These are phyloP conservation scores for Colletotrichum somersetense DNA, from an alignment of 2,329 filamentous ascomycete genomes.

Conservation along the genomic window DNA sequence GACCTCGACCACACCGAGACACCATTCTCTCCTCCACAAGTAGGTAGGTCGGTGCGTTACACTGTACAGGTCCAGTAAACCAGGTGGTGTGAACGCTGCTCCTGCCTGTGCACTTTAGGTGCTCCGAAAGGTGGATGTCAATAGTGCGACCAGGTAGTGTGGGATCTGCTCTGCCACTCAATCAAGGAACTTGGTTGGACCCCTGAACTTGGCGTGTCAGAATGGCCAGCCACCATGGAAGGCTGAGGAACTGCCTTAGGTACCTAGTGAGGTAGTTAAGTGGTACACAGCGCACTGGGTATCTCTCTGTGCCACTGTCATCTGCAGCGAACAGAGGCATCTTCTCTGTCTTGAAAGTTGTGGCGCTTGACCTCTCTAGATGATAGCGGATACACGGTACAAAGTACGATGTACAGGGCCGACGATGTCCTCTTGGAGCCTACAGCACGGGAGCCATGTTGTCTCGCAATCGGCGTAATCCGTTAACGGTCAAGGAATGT, in stretches of 20 bases:
- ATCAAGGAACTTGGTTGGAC: slow-evolving; percentile 13
- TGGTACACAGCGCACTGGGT: background rate
- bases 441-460: no score
- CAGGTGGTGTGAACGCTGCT: background rate
- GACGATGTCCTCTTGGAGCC: background rate
- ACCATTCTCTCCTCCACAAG: background rate
- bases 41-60: no score
- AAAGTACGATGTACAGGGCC: no score
- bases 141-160: background rate
- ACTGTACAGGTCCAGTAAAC: no score
- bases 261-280: background rate
- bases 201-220: slow-evolving; percentile 32
- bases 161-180: background rate
- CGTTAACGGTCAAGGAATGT: slow-evolving; percentile 4
- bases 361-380: background rate
- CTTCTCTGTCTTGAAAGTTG: background rate
- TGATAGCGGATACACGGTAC: background rate
- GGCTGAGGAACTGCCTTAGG: background rate
- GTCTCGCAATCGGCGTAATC: background rate
- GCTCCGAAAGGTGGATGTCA: background rate
- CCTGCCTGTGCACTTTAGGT: slow-evolving; percentile 25
- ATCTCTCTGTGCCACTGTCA: background rate
- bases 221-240: slow-evolving; percentile 10
- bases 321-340: background rate
- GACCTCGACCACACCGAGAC: background rate